Evolutionary conservation across 768 basidiomycete species (phyloP).

Genomic region (Tubosaeta sp.): DNA sequence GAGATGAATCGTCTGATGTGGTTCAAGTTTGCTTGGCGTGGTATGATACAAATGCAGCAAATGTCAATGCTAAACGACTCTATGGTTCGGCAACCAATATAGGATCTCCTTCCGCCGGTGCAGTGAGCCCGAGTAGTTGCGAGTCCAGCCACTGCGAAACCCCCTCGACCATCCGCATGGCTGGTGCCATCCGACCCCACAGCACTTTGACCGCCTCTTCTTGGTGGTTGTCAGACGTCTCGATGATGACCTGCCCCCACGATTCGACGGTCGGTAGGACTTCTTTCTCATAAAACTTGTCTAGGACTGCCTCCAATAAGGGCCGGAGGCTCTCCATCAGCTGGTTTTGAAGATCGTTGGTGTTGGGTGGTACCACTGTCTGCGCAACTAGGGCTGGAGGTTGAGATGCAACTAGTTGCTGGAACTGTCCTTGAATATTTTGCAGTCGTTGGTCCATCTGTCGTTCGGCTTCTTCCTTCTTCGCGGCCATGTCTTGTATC

Average conservation of each 20-base stretch:
- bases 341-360: conserved; percentile 3
- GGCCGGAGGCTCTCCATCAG: conserved; percentile 21
- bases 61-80: not conserved
- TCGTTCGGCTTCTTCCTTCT: conserved; percentile 11
- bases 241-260: conserved; percentile 7
- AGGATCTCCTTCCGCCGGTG: conserved; percentile 10
- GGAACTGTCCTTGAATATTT: conserved; percentile 16
- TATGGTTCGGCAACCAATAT: not conserved
- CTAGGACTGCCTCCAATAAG: conserved; percentile 13
- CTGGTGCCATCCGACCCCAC: conserved; percentile 28
- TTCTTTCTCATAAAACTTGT: conserved; percentile 23
- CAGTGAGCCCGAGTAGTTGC: conserved; percentile 21
- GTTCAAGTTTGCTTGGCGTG: not conserved
- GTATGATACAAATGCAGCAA: conserved; percentile 19
- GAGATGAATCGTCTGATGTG: not conserved
- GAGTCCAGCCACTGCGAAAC: conserved; percentile 30
- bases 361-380: not conserved
- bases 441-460: conserved; percentile 13
- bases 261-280: conserved; percentile 17
- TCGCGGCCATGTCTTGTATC: conserved; percentile 12
- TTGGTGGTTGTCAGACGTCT: conserved; percentile 19
- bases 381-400: not conserved
- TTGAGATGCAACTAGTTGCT: conserved; percentile 11
- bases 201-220: conserved; percentile 19
- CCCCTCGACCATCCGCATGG: conserved; percentile 29